These are phyloP conservation scores for Claviceps quebecensis DNA, from an alignment of 2,329 filamentous ascomycete species.

Conservation along the genomic window DNA sequence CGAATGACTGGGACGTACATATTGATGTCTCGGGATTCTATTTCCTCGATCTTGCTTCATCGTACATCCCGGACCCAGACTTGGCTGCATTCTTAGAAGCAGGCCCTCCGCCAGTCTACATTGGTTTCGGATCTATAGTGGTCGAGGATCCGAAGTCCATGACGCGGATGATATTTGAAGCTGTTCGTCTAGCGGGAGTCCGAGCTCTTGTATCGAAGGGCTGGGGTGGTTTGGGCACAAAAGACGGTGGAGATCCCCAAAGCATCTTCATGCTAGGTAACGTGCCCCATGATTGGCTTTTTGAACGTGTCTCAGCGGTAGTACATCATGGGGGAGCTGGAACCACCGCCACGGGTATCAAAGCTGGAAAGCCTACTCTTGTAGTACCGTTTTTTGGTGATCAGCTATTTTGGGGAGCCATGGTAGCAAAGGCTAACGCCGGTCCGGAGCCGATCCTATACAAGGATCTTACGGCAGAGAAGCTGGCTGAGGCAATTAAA, in stretches of 20 bases:
- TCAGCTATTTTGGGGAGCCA: constrained; percentile 71
- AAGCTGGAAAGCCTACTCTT: constrained; percentile 64
- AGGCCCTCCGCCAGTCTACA: constrained; percentile 63
- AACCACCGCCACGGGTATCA: constrained; percentile 77
- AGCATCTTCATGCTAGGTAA: constrained; percentile 75
- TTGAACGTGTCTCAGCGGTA: constrained; percentile 60
- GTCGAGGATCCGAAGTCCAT: constrained; percentile 61
- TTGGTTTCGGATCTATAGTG: constrained; percentile 56
- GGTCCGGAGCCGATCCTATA: constrained; percentile 58
- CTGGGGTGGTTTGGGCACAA: constrained; percentile 72
- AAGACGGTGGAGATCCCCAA: constrained; percentile 54
- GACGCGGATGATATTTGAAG: constrained; percentile 59
- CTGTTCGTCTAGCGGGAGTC: constrained; percentile 51
- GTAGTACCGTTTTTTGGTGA: constrained; percentile 81
- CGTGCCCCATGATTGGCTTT: constrained; percentile 80
- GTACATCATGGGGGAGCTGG: constrained; percentile 82
- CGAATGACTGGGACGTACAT: constrained; percentile 58
- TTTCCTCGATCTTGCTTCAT: constrained; percentile 54
- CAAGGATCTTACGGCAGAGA: constrained; percentile 51
- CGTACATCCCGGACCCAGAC: constrained; percentile 51
- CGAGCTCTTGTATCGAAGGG: constrained; percentile 74
- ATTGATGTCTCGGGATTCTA: constrained; percentile 66
- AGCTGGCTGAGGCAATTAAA: constrained; percentile 49
- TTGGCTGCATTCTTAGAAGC: constrained; percentile 51
- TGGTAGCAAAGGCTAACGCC: constrained; percentile 58